Percentiles rank a stretch among this genome's conserved stretches.
phyloP scores from a whole-genome alignment of 192 early-diverging fungal species.

The Chytriomyces sp. region DNA sequence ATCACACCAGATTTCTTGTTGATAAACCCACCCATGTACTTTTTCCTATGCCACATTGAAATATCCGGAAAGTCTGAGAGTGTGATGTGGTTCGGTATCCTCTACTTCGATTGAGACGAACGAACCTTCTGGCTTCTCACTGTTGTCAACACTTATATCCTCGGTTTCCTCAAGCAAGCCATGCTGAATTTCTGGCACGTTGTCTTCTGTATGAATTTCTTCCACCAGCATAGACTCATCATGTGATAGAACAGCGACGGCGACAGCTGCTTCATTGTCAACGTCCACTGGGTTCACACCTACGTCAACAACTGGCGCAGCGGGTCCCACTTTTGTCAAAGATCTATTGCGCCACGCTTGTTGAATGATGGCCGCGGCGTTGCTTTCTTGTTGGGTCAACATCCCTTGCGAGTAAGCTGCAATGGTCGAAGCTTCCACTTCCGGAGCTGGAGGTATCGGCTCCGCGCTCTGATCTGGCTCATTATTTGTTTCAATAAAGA shows the following conservation, averaged over 20 bases:
- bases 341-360: neutral
- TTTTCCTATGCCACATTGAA: conserved; percentile 47
- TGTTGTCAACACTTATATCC: too few species aligned
- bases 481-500: too few species aligned
- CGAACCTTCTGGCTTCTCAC: neutral
- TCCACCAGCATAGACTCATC: neutral
- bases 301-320: neutral
- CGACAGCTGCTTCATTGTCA: neutral
- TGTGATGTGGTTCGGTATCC: too few species aligned
- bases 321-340: neutral
- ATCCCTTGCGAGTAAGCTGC: too few species aligned
- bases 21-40: conserved; percentile 56
- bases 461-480: too few species aligned
- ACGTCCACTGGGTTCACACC: neutral
- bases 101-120: neutral
- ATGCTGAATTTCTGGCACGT: neutral
- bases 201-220: neutral
- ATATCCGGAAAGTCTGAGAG: conserved; percentile 13
- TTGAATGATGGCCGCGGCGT: neutral
- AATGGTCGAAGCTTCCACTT: too few species aligned
- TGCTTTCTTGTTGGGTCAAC: too few species aligned
- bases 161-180: neutral
- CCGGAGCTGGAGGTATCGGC: too few species aligned
- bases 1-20: conserved; percentile 40
- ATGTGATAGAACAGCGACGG: neutral